Evolutionary conservation across 495 filamentous ascomycete genomes (phyloP), one percentile per base, ranked within the genome.

Genomic region (Clavariopsis aquatica): DNA sequence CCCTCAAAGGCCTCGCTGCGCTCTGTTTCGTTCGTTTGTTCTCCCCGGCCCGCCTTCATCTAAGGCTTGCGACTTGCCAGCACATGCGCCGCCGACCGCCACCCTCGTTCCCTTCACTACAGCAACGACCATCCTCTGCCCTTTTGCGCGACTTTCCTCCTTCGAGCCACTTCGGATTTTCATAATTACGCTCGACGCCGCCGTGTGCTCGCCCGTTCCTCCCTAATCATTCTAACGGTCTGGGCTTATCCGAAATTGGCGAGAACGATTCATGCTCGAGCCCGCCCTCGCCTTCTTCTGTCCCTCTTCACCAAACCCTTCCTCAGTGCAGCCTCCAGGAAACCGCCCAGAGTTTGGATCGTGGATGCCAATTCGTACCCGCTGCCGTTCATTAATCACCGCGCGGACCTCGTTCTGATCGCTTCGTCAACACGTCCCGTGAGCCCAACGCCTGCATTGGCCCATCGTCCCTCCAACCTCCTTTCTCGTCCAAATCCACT

Each of bases 201-300:
- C 38, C 28, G 24, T 15, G 47, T 45, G 6, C 31, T 26, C 56
- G n/a, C n/a, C 60, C 22, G 41, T 67, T 64, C 68, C 63, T 29
- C 68, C 46, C 68, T 70, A 70, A 70, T 70, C 47, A 29, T 41
- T 31, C 65, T 45, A 70, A 70, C 63, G 65, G 69, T 62, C 57
- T 58, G 57, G 57, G 65, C 64, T 57, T 62, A 60, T 51, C 64
- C 69, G 69, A 68, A 66, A 71, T 71, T 71, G 65, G 60, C 61
- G 55, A 56, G 28, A 54, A 46, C 69, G 69, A 71, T 68, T 71
- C 69, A 71, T 71, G 69, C 65, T 54, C 46, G 28, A 57, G 65
- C 65, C 59, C 65, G 59, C 59, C 26, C 15, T 54, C 41, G 54
- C 60, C 17, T 51, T 54, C 52, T 20, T 34, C 29, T 31, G 43